These are phyloP conservation scores for Rhodotorula toruloides DNA, from an alignment of 768 basidiomycete genomes.

Conservation along the genomic window DNA sequence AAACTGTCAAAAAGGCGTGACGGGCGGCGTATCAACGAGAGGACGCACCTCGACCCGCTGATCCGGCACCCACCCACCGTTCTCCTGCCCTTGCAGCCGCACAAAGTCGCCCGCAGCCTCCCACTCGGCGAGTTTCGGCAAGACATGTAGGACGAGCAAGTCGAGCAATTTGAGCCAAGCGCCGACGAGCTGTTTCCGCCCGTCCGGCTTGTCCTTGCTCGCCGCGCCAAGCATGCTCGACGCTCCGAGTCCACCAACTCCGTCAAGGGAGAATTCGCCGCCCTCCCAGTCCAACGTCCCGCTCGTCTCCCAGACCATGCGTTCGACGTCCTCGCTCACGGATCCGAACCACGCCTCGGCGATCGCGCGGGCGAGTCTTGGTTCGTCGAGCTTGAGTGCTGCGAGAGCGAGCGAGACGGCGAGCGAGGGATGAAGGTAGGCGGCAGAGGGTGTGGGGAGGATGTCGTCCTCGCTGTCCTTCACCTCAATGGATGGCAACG, in stretches of 20 bases:
- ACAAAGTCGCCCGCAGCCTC: constrained; percentile 35
- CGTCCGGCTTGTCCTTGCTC: not conserved
- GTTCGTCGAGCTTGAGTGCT: constrained; percentile 32
- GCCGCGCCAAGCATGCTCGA: constrained; percentile 2
- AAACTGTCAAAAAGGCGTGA: not conserved
- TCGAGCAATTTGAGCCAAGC: constrained; percentile 32
- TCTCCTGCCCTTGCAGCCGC: constrained; percentile 27
- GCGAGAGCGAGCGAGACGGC: constrained; percentile 29
- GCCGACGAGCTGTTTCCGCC: constrained; percentile 5
- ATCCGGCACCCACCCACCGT: constrained; percentile 35
- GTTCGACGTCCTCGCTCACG: constrained; percentile 24
- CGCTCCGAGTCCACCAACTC: not conserved
- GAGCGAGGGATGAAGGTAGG: constrained; percentile 32
- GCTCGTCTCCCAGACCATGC: constrained; percentile 1
- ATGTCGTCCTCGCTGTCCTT: constrained; percentile 6
- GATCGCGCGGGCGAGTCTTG: constrained; percentile 7
- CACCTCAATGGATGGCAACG: no score
- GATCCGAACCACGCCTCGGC: constrained; percentile 34
- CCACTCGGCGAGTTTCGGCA: constrained; percentile 32
- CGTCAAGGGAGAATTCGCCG: constrained; percentile 16
- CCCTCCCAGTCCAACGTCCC: not conserved
- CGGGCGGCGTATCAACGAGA: not conserved
- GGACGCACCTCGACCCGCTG: constrained; percentile 32
- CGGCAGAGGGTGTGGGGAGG: constrained; percentile 19
- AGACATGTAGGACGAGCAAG: constrained; percentile 26